Percentiles rank a stretch among this genome's conserved stretches.
These are phyloP conservation scores for Solanum pimpinellifolium DNA, from an alignment of 257 asterid species.

Conservation along the genomic window DNA sequence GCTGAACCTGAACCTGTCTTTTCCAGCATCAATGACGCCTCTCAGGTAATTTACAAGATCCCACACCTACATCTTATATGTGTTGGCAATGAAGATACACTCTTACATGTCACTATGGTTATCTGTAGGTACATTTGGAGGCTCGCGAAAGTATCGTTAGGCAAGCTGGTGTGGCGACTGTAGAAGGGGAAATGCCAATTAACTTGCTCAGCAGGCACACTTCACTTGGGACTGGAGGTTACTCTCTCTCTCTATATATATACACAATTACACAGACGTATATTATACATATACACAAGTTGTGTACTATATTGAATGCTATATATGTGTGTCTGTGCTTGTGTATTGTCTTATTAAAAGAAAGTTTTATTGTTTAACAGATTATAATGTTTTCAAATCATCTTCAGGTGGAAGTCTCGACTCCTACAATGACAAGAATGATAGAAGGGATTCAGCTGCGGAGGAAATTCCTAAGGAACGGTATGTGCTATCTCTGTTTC, in stretches of 20 bases:
- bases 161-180: background rate
- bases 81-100: background rate
- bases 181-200: slow-evolving; percentile 1
- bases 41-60: slow-evolving; percentile 37
- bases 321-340: background rate
- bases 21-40: slow-evolving; percentile 25
- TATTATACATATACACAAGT: background rate
- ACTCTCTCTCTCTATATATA: background rate
- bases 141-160: background rate
- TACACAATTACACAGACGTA: no score
- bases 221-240: slow-evolving; percentile 1
- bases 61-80: background rate
- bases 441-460: background rate
- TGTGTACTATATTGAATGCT: background rate
- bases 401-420: background rate
- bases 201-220: background rate
- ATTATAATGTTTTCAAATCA: background rate
- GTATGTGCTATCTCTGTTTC: background rate
- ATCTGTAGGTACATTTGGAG: background rate
- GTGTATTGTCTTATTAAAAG: background rate
- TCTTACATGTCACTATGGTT: background rate
- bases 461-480: background rate
- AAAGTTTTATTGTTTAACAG: background rate
- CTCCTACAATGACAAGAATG: background rate
- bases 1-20: slow-evolving; percentile 24